Base-by-base conservation (phyloP, 2,329 filamentous ascomycete species). In the Tolypocladium pustulatum region DNA sequence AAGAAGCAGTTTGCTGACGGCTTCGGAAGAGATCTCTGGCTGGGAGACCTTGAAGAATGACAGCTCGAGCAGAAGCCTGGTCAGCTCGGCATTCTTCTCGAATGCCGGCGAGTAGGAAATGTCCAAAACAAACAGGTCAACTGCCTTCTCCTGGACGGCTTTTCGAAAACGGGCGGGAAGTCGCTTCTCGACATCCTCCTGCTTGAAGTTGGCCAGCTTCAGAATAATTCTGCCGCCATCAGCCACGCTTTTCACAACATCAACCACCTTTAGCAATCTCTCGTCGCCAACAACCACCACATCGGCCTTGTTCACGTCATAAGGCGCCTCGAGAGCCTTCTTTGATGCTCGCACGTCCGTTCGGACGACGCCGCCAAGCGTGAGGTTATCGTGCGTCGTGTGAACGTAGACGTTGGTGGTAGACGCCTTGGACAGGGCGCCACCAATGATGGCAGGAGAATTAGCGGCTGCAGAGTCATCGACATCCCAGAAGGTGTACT, bases 401-500 rank as follows among this genome's bases (percentile, higher is more conserved):
- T 78, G 85, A 41, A 85, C 67, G 59, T 82, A 81, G 63, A 87
- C 75, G 63, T 86, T 84, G 67, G 68, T 81, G 73, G 76, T 89
- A 72, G 76, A 89, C 72, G 82, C 91, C 79, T 87, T 86, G 80
- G 86, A 93, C 79, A 79, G 83, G 15, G 85, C 69, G 59, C 74
- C 78, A 62, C 81, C 80, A 34, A 87, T 69, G 41, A 78, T 82
- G 27, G 82, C 75, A 13, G 91, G 87, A 1, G 90, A 86, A 60
- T 78, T 78, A 56, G 81, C 79, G 56, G 87, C 82, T 1, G 78
- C 74, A 34, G 91, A 91, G 71, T 86, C 82, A 68, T 96, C 93
- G 46, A 89, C 71, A 65, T 97, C 90, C 91, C 92, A 97, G 81
- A 99, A 97, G 15, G 87, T 87, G 76, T 94, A 97, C 73, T 97